A percentile compares a stretch with the other conserved stretches of the same genome.
phyloP scores from a whole-genome alignment of 1,284 basidiomycete genomes.

The Crucibulum parvulum region DNA sequence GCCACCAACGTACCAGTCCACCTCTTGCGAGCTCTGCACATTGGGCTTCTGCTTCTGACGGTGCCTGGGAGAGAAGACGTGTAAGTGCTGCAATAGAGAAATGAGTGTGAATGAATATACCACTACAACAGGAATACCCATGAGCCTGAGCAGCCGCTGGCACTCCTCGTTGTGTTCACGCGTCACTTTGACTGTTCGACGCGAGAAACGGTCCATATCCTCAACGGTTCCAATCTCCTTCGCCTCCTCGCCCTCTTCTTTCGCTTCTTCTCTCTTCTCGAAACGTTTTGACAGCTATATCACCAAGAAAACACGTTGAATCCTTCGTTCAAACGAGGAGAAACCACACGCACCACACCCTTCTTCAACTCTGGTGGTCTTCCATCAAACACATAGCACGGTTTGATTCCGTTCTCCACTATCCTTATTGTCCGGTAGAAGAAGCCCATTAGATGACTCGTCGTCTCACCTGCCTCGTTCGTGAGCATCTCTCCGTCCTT shows the following conservation, averaged over 20 bases:
- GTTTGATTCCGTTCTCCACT: conserved; percentile 99
- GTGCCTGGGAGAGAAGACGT: conserved; percentile 65
- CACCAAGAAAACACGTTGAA: conserved; percentile 1
- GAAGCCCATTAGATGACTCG: conserved; percentile 98
- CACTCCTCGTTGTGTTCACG: conserved; percentile 98
- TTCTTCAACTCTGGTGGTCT: conserved; percentile 98
- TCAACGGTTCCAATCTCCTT: conserved; percentile 95
- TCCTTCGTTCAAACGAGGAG: neutral
- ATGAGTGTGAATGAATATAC: conserved; percentile 48
- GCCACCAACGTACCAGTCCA: conserved; percentile 72
- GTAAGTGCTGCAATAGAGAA: conserved; percentile 1
- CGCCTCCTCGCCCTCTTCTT: conserved; percentile 94
- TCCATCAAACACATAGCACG: conserved; percentile 98
- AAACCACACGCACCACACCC: conserved; percentile 79
- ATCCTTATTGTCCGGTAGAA: conserved; percentile 98
- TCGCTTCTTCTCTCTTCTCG: conserved; percentile 90
- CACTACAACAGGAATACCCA: conserved; percentile 97
- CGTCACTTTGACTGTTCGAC: conserved; percentile 95
- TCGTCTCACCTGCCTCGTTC: conserved; percentile 96
- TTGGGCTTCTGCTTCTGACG: conserved; percentile 98
- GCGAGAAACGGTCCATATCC: conserved; percentile 90
- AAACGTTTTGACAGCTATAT: conserved; percentile 92
- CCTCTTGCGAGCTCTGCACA: conserved; percentile 97
- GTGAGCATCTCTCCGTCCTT: conserved; percentile 97
- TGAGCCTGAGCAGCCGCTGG: conserved; percentile 84